phyloP scores from a whole-genome alignment of 805 yeast species.

The Saccharomycopsis sp. region DNA sequence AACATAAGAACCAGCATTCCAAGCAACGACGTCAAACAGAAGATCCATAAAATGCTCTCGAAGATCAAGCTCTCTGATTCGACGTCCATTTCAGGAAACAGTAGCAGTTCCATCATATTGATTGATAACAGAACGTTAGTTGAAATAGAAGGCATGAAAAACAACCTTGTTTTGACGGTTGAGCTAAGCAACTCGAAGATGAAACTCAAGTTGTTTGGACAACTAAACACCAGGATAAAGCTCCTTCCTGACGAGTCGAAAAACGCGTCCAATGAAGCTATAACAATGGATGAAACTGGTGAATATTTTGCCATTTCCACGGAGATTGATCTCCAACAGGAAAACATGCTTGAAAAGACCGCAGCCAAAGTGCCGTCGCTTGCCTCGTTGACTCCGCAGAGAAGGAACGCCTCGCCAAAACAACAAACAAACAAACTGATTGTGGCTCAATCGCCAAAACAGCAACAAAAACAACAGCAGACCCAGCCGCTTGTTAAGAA shows the following conservation, averaged over 20 bases:
- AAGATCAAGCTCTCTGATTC: constrained; percentile 1
- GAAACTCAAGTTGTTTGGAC: constrained; percentile 16
- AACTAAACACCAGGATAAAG: constrained; percentile 3
- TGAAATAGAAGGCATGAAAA: not conserved
- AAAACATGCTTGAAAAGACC: not conserved
- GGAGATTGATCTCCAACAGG: constrained; percentile 7
- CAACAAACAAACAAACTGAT: not conserved
- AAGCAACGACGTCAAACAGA: not conserved
- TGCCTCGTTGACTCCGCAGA: not conserved
- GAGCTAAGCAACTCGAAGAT: constrained; percentile 11
- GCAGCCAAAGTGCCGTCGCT: not conserved
- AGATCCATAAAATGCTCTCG: not conserved
- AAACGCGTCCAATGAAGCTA: not conserved
- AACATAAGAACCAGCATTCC: constrained; percentile 12
- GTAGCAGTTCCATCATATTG: constrained; percentile 7
- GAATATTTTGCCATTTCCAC: constrained; percentile 12
- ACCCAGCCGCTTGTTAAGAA: not conserved
- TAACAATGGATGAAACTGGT: constrained; percentile 11
- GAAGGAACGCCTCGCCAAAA: not conserved
- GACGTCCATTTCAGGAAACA: not conserved
- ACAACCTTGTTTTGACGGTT: constrained; percentile 16
- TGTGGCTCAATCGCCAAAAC: not conserved
- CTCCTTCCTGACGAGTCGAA: not conserved
- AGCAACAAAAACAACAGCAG: not conserved
- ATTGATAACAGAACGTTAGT: constrained; percentile 9